Percentiles rank a stretch among this genome's conserved stretches.
These are phyloP conservation scores for Pythium angustatum DNA, from an alignment of 352 stramenopile genomes.

Conservation along the genomic window DNA sequence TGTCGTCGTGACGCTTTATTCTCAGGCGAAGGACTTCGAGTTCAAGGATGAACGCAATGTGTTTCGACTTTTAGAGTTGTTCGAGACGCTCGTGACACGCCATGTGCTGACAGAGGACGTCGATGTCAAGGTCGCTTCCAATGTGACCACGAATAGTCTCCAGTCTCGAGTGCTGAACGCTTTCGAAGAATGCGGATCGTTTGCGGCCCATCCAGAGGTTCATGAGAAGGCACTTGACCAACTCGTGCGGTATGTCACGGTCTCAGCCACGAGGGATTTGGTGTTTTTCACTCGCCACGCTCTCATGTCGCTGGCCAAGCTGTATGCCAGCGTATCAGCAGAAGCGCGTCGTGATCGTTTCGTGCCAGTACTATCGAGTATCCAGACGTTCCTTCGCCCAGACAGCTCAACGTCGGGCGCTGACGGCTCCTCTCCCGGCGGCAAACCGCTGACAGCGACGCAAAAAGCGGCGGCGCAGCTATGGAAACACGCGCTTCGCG, in stretches of 20 bases:
- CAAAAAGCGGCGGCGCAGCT: constrained; percentile 72
- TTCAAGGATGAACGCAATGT: constrained; percentile 70
- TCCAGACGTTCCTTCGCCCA: constrained; percentile 64
- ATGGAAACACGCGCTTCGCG: constrained; percentile 77
- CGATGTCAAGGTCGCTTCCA: constrained; percentile 38
- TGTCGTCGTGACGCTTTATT: constrained; percentile 76
- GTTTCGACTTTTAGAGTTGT: constrained; percentile 60
- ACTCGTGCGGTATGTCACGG: constrained; percentile 57
- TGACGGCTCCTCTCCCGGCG: constrained; percentile 13
- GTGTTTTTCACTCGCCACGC: constrained; percentile 83
- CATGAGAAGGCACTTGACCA: constrained; percentile 74
- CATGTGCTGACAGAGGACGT: constrained; percentile 52
- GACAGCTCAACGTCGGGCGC: constrained; percentile 20
- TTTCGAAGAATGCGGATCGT: constrained; percentile 82
- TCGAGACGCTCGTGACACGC: constrained; percentile 59
- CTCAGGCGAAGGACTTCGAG: constrained; percentile 71
- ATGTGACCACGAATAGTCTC: constrained; percentile 80
- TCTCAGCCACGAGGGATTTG: constrained; percentile 44
- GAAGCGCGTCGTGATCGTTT: constrained; percentile 61
- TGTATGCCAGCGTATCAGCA: constrained; percentile 65
- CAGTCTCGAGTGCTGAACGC: constrained; percentile 82
- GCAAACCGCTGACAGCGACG: constrained; percentile 47
- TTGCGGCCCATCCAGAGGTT: constrained; percentile 56
- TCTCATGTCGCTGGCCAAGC: constrained; percentile 69
- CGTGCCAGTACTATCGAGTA: constrained; percentile 57